Evolutionary conservation across 1,139 yeast genomes (phyloP).

Genomic region (Arxiozyma telluris): DNA sequence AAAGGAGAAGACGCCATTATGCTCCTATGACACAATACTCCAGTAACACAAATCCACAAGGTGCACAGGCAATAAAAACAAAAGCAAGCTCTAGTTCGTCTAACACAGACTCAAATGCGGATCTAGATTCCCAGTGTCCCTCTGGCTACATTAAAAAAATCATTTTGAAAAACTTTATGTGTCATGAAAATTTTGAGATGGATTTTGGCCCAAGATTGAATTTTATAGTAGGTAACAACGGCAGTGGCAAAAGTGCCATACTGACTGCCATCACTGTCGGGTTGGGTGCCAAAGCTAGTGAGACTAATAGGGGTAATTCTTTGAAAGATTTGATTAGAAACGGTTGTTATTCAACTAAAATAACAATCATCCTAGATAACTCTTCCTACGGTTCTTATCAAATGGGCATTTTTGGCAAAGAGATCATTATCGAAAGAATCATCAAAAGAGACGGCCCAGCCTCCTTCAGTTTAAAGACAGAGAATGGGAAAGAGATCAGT

Average conservation of each 20-base stretch:
- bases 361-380: conserved; percentile 52
- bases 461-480: conserved; percentile 47
- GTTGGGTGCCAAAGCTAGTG: conserved; percentile 89
- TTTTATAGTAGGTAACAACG: conserved; percentile 89
- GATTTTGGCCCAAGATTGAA: conserved; percentile 77
- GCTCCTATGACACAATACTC: conserved; percentile 28
- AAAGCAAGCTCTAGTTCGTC: neutral
- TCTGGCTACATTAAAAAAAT: conserved; percentile 44
- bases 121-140: conserved; percentile 11
- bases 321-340: conserved; percentile 66
- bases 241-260: conserved; percentile 91
- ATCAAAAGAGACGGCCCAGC: conserved; percentile 44
- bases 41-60: neutral
- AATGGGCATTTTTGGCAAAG: conserved; percentile 56
- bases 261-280: conserved; percentile 87
- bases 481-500: conserved; percentile 44
- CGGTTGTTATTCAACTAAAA: conserved; percentile 59
- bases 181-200: conserved; percentile 71
- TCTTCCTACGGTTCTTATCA: conserved; percentile 57
- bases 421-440: conserved; percentile 64
- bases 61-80: neutral
- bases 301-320: conserved; percentile 74
- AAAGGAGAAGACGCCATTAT: conserved; percentile 16
- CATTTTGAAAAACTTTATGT: conserved; percentile 64
- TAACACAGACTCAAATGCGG: neutral